These are phyloP conservation scores for Calvatia gigantea DNA, from an alignment of 768 basidiomycete genomes.

Conservation along the genomic window DNA sequence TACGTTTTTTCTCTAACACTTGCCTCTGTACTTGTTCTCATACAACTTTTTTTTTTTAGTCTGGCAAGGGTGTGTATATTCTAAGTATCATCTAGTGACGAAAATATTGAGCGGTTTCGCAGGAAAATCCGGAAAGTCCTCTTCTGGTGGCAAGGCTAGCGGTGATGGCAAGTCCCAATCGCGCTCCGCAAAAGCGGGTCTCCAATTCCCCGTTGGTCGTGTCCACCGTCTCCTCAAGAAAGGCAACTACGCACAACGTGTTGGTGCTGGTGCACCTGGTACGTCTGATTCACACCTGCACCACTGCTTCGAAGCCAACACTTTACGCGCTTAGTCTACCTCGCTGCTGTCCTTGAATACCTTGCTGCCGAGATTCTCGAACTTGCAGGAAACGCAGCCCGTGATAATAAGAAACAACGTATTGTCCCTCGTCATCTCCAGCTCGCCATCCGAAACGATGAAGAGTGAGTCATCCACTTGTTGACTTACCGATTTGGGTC, in stretches of 20 bases:
- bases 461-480: slow-evolving; percentile 53
- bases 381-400: slow-evolving; percentile 86
- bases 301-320: background rate
- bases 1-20: background rate
- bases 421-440: slow-evolving; percentile 95
- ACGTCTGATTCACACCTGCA: slow-evolving; percentile 13
- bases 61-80: slow-evolving; percentile 8
- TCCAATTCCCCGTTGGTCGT: slow-evolving; percentile 91
- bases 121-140: slow-evolving; percentile 58
- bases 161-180: slow-evolving; percentile 55
- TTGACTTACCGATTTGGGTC: slow-evolving; percentile 8
- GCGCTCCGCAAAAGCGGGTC: slow-evolving; percentile 72
- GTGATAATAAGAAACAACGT: slow-evolving; percentile 93
- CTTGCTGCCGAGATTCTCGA: slow-evolving; percentile 93
- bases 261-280: slow-evolving; percentile 88
- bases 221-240: slow-evolving; percentile 86
- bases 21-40: background rate
- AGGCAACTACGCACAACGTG: slow-evolving; percentile 83
- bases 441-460: slow-evolving; percentile 92
- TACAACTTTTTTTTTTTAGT: slow-evolving; percentile 6
- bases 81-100: background rate
- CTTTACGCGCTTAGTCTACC: slow-evolving; percentile 56
- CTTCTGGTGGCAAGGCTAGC: slow-evolving; percentile 66
- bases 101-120: background rate
- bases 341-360: slow-evolving; percentile 91